Evolutionary conservation across 306 rosid species (phyloP), one percentile per base, ranked within the genome.

Genomic region (Morella rubra): DNA sequence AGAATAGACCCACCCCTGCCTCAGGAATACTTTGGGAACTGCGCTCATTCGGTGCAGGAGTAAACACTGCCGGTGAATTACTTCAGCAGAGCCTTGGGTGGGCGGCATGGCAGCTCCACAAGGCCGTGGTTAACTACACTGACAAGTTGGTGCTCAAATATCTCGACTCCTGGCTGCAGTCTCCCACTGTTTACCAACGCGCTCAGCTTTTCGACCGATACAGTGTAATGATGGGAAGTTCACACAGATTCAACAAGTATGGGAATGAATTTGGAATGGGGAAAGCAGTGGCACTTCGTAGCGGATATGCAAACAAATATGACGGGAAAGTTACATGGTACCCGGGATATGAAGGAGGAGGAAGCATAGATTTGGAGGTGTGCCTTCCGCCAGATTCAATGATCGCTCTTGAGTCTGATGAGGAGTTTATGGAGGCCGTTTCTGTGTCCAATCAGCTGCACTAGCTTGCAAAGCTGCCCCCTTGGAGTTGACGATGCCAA

Each of bases 251-350:
- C 70, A 76, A 86, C 27, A 78, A n/a, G 87, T 89, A 84, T 66
- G 90, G 89, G 12, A 85, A 78, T 44, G 89, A 90, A 45, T 90
- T 93, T 60, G 96, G 98, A 52, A 86, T 91, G 95, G 98, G 95
- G 5, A 89, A 88, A 79, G 87, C 91, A 0, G 44, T 89, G 79
- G 85, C 85, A 6, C 73, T 86, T 40, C 74, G 79, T 2, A 87
- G 93, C n/a, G n/a, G n/a, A n/a, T n/a, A n/a, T n/a, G n/a, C n/a
- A n/a, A n/a, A n/a, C n/a, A n/a, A n/a, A n/a, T 58, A 93, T 52
- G 80, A 73, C 18, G 91, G 95, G 1, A 80, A 72, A 24, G 85
- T 91, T 60, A 18, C 90, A 10, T 69, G 88, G 0, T 88, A 81
- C 7, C 85, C 79, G 0, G 91, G 95, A 0, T 58, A 14, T 8